Evolutionary conservation across 2,329 filamentous ascomycete species (phyloP).

Genomic region (Colletotrichum lindemuthianum): DNA sequence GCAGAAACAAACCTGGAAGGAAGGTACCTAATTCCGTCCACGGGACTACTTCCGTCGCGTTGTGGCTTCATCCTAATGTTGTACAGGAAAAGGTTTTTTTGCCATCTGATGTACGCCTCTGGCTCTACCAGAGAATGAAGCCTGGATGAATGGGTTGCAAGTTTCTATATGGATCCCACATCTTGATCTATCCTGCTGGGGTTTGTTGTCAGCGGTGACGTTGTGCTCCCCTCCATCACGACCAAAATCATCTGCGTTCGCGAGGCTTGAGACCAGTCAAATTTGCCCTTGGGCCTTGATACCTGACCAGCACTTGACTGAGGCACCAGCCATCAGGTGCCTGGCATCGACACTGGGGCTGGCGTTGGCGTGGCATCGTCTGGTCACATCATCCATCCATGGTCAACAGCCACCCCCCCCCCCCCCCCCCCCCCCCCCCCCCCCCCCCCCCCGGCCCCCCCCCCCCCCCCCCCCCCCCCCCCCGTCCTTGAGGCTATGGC

Average conservation of each 20-base stretch:
- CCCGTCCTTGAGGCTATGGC: slow-evolving; percentile 10
- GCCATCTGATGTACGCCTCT: neutral
- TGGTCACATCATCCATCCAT: slow-evolving; percentile 9
- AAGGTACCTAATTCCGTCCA: slow-evolving; percentile 24
- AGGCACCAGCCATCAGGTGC: slow-evolving; percentile 1
- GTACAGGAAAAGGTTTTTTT: too few relatives aligned
- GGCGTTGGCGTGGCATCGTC: neutral
- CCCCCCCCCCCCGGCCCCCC: too few relatives aligned
- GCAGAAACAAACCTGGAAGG: too few relatives aligned
- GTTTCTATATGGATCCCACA: too few relatives aligned
- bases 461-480: too few relatives aligned
- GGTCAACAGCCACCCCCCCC: slow-evolving; percentile 23
- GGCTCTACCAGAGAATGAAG: slow-evolving; percentile 16
- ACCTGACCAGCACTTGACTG: slow-evolving; percentile 17
- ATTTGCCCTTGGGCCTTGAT: slow-evolving; percentile 5
- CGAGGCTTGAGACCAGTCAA: neutral
- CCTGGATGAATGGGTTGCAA: neutral
- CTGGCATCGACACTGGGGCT: neutral
- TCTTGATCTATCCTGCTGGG: too few relatives aligned
- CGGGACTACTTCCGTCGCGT: slow-evolving; percentile 19
- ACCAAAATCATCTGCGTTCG: neutral
- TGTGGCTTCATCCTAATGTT: neutral
- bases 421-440: too few relatives aligned
- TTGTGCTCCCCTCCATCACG: slow-evolving; percentile 12
- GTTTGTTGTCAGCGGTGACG: slow-evolving; percentile 7